Conservation (phyloP, 2,329 filamentous ascomycete species). For the Calonectria henricotiae region DNA sequence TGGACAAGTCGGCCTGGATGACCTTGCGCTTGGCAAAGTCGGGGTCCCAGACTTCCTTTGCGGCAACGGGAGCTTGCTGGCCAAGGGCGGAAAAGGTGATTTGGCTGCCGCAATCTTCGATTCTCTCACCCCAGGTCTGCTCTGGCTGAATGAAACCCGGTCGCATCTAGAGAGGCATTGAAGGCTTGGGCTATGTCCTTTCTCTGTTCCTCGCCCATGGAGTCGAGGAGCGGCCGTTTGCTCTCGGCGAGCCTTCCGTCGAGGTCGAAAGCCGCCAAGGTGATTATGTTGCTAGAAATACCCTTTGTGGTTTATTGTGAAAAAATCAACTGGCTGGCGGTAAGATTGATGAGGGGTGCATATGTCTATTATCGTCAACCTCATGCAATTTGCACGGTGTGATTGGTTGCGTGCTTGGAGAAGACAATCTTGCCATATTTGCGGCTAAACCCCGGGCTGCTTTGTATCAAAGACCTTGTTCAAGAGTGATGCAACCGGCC, state of each 20-base stretch:
- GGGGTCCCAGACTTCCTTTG: conserved; percentile 15
- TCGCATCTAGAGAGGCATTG: conserved; percentile 13
- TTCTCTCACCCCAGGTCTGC: conserved; percentile 14
- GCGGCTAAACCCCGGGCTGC: background rate
- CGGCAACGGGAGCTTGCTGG: conserved; percentile 12
- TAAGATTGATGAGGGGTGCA: background rate
- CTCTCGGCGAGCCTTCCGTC: conserved; percentile 14
- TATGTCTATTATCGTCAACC: background rate
- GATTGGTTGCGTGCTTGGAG: too few species aligned
- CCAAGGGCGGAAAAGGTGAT: conserved; percentile 13
- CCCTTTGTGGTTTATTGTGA: background rate
- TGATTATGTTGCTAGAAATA: background rate
- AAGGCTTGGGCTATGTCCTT: conserved; percentile 1
- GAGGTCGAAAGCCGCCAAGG: conserved; percentile 1
- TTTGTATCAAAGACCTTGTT: background rate
- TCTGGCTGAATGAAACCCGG: conserved; percentile 16
- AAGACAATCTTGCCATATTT: background rate
- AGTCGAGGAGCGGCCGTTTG: conserved; percentile 18
- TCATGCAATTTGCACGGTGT: background rate
- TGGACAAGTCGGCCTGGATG: conserved; percentile 17
- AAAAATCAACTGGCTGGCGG: background rate
- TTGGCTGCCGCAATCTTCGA: conserved; percentile 11
- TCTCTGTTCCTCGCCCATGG: conserved; percentile 3
- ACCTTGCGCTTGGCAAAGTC: conserved; percentile 16
- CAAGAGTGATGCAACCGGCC: too few species aligned